Base-by-base conservation (phyloP, 2,329 filamentous ascomycete species). In the Paraphoma sp. region DNA sequence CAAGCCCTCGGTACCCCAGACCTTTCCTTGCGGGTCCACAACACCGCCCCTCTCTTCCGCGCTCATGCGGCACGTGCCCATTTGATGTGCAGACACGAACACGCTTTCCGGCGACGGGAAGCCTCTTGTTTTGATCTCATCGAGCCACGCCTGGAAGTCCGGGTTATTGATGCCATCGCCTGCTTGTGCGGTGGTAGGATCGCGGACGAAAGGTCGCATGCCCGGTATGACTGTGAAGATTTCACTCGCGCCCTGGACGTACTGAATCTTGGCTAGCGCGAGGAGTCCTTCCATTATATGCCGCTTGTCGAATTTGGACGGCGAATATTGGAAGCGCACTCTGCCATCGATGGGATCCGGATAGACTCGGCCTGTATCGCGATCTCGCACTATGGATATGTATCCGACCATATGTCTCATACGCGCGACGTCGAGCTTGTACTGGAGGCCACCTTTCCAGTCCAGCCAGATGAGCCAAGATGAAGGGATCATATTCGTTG, bases 61-160 rank as follows among this genome's bases (percentile, higher is more conserved):
- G 56, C 86, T 86, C 91, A 93, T 94, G 2, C 89, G 81, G 68
- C 89, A 91, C 9, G 86, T 86, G 18, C 90, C 89, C 90, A 93
- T 93, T 79, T 93, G 91, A 75, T 94, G 91, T 16, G 90, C 91
- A n/a, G 87, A 89, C 30, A 82, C 78, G 67, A 86, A 91, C n/a
- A 79, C 72, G 18, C 81, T 79, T 30, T 82, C 78, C 0, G 85
- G 84, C 1, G 76, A 70, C 0, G 82, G 75, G 10, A 86, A 78
- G 1, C 80, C 82, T 55, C 76, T 79, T 47, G 83, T 83, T 40
- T 83, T 81, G 17, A 85, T 70, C 49, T 79, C 71, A 6, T 73
- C 71, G 2, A 91, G 76, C 89, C 89, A 93, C 7, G 79, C 77
- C 30, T 80, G 78, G 75, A 93, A 92, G 1, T 71, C 76, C 1